Base-by-base conservation (phyloP, 1,284 basidiomycete genomes). In the Somion occarium region DNA sequence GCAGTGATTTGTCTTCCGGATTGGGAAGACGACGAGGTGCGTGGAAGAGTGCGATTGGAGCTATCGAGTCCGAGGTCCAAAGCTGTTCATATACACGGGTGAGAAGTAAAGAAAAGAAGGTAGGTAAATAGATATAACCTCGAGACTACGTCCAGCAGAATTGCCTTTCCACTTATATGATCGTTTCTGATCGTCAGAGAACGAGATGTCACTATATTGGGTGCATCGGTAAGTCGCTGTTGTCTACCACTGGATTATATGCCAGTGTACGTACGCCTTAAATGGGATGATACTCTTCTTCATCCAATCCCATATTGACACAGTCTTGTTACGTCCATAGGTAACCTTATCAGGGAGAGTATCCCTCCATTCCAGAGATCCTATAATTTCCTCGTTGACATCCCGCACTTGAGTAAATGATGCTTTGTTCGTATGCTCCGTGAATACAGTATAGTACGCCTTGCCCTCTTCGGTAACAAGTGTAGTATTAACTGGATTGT, bases 401-500 rank as follows among this genome's bases (percentile, higher is more conserved):
- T 61, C 54, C 41, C 59, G 53, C 38, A 75, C 65, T 38, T 61
- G 59, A 9, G 73, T 75, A 15, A 64, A 50, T 2, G 67, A 61
- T 1, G 50, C 60, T 15, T 60, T 55, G 44, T 66, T 57, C 5
- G 57, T 59, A 51, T 69, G 64, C 47, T 71, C 65, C 1, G 73
- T 72, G 41, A 56, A 50, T 22, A 74, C 72, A 26, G 60, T 63
- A 58, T 76, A 76, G 19, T 71, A 43, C n/a, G 63, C 54, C 53
- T 67, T 62, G 34, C 68, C 67, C 18, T 68, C 63, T 1, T 62
- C 61, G 54, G 71, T 64, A 44, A 61, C 55, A 57, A 78, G 65
- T 18, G 63, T 66, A 20, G 71, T 70, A 54, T 75, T 74, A 52
- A 63, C 72, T n/a, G 73, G 73, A 58, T 76, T 74, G 59, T 77